Base-by-base conservation (phyloP, 2,329 filamentous ascomycete genomes). In the Alternaria sp. region DNA sequence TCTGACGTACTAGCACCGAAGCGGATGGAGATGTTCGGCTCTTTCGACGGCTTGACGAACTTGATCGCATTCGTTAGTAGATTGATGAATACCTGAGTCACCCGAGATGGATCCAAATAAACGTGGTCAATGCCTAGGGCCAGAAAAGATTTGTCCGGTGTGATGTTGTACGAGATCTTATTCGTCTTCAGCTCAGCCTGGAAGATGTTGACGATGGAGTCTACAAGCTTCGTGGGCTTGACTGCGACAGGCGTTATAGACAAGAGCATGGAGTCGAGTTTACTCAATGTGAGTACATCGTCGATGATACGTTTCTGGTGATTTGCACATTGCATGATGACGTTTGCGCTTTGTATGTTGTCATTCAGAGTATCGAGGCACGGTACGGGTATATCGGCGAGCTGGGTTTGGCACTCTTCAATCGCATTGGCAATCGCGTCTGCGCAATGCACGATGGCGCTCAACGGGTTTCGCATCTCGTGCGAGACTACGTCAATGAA, bases 11-110 rank as follows among this genome's bases (percentile, higher is more conserved):
- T 64, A 2, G 78, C 81, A 12, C 80, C 78, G 8, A 79, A 73
- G 14, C 70, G 75, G 10, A 84, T 75, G 0, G 71, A 75, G 52
- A 84, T 79, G 12, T 66, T 67, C 0, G 79, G 78, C 3, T 65
- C 63, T 2, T 71, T 51, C 2, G 74, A 73, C 22, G 76, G 68
- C 40, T 81, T 78, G 1, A 81, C 82, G 52, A 80, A 81, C 28
- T 80, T 80, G 65, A 81, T 78, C 1, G 74, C 75, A 38, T 81
- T 80, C 2, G 90, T 93, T 18, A 94, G 81, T 4, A 94, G 81
- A 70, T 94, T 94, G 10, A 90, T 92, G 46, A 94, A 87, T 60
- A 97, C 93, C 72, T 97, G 93, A 0, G 81, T 77, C 10, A 83
- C 68, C 22, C 81, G 74, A 34, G 76, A 80, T 0, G 80, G 78